Evolutionary conservation across 768 basidiomycete genomes (phyloP).

Genomic region (Coprinopsis cinerea): DNA sequence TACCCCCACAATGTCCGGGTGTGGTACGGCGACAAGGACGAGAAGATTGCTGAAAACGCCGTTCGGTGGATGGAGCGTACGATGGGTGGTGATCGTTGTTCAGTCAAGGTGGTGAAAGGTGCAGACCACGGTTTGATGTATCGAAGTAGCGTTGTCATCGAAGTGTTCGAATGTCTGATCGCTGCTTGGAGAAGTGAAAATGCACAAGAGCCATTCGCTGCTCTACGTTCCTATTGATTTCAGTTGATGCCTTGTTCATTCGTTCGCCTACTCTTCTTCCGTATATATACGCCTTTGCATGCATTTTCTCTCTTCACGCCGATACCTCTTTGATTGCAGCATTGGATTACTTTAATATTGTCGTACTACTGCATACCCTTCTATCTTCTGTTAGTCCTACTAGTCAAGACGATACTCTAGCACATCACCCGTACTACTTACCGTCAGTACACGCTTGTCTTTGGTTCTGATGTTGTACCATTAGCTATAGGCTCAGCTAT

Average conservation of each 20-base stretch:
- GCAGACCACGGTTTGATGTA: conserved; percentile 96
- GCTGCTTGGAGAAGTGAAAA: conserved; percentile 43
- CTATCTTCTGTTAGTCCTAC: too few species aligned
- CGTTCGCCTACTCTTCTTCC: too few species aligned
- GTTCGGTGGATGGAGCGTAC: conserved; percentile 89
- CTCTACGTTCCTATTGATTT: neutral
- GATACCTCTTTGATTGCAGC: too few species aligned
- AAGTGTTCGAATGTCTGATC: conserved; percentile 68
- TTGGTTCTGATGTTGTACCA: too few species aligned
- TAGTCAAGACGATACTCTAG: too few species aligned
- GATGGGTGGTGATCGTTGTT: conserved; percentile 70
- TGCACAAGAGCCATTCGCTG: conserved; percentile 4
- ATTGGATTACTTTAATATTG: too few species aligned
- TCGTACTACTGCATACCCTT: too few species aligned
- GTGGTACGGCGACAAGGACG: conserved; percentile 93
- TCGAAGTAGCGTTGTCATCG: conserved; percentile 79
- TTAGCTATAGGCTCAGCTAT: too few species aligned
- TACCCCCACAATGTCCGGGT: conserved; percentile 74
- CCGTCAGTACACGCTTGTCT: too few species aligned
- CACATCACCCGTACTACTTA: too few species aligned
- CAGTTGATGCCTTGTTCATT: neutral
- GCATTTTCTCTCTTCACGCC: too few species aligned
- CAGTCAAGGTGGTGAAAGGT: conserved; percentile 76
- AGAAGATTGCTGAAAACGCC: conserved; percentile 87
- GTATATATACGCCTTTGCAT: too few species aligned